These are phyloP conservation scores for Glycine soja DNA, from an alignment of 306 rosid genomes.

Conservation along the genomic window DNA sequence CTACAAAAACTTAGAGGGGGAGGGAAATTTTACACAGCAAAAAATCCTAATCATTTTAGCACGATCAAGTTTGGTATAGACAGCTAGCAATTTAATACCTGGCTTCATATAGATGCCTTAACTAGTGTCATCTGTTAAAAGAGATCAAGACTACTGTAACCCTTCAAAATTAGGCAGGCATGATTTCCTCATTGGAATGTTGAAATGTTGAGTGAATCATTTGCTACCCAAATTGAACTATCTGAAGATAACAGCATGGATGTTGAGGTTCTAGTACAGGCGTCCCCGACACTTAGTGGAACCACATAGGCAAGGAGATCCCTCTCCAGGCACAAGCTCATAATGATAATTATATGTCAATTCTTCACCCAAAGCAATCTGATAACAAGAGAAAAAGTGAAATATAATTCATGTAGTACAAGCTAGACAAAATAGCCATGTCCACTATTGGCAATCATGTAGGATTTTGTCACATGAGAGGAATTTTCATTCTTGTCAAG, in stretches of 20 bases:
- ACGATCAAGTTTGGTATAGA: not conserved
- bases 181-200: not conserved
- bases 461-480: conserved; percentile 5
- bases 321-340: conserved; percentile 65
- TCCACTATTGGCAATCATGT: not conserved
- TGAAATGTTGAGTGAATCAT: conserved; percentile 15
- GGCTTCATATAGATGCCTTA: too few relatives aligned
- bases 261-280: conserved; percentile 49
- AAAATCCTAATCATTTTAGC: conserved; percentile 9
- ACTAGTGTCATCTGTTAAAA: too few relatives aligned
- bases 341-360: conserved; percentile 66
- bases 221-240: conserved; percentile 29
- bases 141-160: too few relatives aligned
- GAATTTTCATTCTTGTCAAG: not conserved
- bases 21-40: too few relatives aligned
- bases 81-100: too few relatives aligned
- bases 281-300: conserved; percentile 68
- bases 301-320: conserved; percentile 71
- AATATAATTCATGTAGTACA: conserved; percentile 1
- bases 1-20: too few relatives aligned
- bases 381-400: conserved; percentile 46
- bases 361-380: conserved; percentile 89
- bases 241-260: conserved; percentile 14
- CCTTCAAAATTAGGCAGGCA: not conserved
- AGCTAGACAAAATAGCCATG: not conserved